phyloP scores from a whole-genome alignment of 2,329 filamentous ascomycete genomes.

The Didymella keratinophila region DNA sequence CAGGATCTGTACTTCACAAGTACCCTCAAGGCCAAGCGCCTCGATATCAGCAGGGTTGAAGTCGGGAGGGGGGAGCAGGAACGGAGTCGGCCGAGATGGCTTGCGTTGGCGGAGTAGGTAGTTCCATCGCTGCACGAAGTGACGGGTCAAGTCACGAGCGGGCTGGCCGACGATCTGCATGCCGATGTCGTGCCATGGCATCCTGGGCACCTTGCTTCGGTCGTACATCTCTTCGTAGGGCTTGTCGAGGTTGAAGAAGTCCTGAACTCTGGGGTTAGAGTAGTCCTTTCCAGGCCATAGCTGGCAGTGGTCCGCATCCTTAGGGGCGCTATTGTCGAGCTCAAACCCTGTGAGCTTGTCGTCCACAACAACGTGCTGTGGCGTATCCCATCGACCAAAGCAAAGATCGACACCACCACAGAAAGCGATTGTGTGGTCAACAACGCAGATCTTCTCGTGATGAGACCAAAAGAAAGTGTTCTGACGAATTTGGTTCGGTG shows the following conservation, averaged over 20 bases:
- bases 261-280: constrained; percentile 92
- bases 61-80: constrained; percentile 91
- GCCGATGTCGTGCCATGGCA: constrained; percentile 98
- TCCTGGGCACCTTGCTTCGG: constrained; percentile 83
- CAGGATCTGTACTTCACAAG: constrained; percentile 95
- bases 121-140: constrained; percentile 98
- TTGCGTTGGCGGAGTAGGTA: constrained; percentile 93
- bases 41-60: constrained; percentile 87
- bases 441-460: constrained; percentile 96
- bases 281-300: constrained; percentile 98
- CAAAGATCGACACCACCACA: constrained; percentile 95
- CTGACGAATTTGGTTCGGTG: constrained; percentile 96
- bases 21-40: constrained; percentile 85
- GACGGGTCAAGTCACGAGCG: constrained; percentile 88
- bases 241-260: constrained; percentile 91
- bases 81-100: constrained; percentile 90
- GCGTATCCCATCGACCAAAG: constrained; percentile 96
- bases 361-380: constrained; percentile 87
- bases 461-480: constrained; percentile 99
- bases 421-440: constrained; percentile 95
- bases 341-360: constrained; percentile 97
- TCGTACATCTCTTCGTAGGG: constrained; percentile 99
- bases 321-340: constrained; percentile 68
- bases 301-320: constrained; percentile 93
- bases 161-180: constrained; percentile 99